phyloP scores from a whole-genome alignment of 768 basidiomycete species.

The Trametes gibbosa region DNA sequence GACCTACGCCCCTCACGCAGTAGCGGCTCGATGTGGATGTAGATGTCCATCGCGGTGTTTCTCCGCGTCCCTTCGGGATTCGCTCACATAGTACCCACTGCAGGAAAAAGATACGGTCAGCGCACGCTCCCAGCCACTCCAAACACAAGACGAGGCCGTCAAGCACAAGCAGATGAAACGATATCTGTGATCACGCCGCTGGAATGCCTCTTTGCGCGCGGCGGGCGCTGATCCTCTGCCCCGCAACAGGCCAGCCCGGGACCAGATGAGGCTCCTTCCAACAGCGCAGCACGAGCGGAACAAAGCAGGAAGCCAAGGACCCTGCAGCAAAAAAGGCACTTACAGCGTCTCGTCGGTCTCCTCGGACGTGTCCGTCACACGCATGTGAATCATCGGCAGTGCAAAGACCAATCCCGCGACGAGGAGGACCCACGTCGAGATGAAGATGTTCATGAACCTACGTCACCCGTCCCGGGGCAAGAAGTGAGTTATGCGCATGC shows the following conservation, averaged over 20 bases:
- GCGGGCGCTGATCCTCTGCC: no score
- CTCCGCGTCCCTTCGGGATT: slow-evolving; percentile 2
- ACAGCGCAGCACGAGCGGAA: no score
- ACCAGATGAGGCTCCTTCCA: no score
- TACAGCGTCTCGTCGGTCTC: slow-evolving; percentile 20
- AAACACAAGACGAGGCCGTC: no score
- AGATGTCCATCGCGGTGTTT: slow-evolving; percentile 3
- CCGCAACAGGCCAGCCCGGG: no score
- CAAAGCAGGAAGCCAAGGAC: not conserved
- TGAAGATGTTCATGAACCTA: slow-evolving; percentile 66
- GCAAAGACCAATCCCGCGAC: slow-evolving; percentile 61
- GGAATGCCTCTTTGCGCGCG: no score
- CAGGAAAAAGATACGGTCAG: not conserved
- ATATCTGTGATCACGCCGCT: not conserved
- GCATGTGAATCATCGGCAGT: slow-evolving; percentile 72
- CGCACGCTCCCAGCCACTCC: not conserved
- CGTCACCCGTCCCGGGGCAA: not conserved
- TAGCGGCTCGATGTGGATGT: not conserved
- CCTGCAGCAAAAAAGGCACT: not conserved
- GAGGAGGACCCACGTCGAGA: slow-evolving; percentile 73
- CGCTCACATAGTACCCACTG: not conserved
- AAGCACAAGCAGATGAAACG: not conserved
- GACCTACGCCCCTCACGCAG: not conserved
- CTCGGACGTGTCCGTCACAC: slow-evolving; percentile 61
- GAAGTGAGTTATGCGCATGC: not conserved